Evolutionary conservation across 129 eudicot species (phyloP).

Genomic region (Dittrichia graveolens): DNA sequence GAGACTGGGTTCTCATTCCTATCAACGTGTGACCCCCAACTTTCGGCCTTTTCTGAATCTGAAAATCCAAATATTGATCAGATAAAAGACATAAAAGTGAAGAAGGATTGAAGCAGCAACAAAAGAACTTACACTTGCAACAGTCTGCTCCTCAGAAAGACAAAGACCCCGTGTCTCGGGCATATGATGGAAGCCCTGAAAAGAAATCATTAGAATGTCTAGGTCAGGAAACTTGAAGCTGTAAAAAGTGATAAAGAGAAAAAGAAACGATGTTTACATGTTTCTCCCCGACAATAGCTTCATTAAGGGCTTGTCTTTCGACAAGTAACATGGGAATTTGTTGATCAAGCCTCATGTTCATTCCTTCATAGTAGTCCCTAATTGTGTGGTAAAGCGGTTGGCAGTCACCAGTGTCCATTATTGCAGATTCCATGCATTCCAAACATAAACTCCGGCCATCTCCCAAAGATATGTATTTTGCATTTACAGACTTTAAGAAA

Average conservation of each 20-base stretch:
- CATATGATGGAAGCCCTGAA: constrained; percentile 97
- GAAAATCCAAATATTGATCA: constrained; percentile 28
- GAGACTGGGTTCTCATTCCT: constrained; percentile 96
- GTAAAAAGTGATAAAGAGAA: constrained; percentile 13
- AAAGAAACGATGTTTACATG: constrained; percentile 50
- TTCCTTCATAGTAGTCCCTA: constrained; percentile 96
- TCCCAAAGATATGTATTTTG: constrained; percentile 77
- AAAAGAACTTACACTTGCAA: constrained; percentile 66
- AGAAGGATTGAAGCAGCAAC: constrained; percentile 14
- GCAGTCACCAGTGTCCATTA: constrained; percentile 97
- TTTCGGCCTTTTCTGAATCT: constrained; percentile 81
- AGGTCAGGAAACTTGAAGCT: constrained; percentile 27
- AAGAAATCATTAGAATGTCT: constrained; percentile 20
- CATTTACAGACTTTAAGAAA: constrained; percentile 67
- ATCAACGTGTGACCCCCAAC: constrained; percentile 74
- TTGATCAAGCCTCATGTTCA: constrained; percentile 95
- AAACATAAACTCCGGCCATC: constrained; percentile 95
- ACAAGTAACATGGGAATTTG: constrained; percentile 97
- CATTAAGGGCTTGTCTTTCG: constrained; percentile 95
- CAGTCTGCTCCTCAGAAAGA: constrained; percentile 98
- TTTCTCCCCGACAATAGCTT: constrained; percentile 98
- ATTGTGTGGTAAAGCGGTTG: constrained; percentile 95
- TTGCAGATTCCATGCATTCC: constrained; percentile 98
- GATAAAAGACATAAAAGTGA: not conserved
- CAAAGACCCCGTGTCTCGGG: constrained; percentile 98